Percentiles rank a stretch among this genome's conserved stretches.
Conservation (phyloP, 768 basidiomycete genomes). For the Chalciporus pseudorubinellus region DNA sequence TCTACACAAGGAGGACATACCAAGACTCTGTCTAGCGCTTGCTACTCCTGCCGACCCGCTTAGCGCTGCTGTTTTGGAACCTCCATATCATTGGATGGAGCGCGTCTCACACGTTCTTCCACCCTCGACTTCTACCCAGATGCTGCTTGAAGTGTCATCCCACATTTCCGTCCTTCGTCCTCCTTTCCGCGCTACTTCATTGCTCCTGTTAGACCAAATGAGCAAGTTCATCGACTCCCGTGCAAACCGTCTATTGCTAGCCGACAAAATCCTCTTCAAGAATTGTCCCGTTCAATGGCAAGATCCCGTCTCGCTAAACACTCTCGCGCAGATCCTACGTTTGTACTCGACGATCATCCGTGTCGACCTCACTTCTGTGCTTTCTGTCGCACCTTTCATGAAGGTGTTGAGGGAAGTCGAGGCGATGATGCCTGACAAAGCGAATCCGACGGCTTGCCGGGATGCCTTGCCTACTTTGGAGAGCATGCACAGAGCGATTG, state of each 20-base stretch:
- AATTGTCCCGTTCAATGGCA: constrained; percentile 44
- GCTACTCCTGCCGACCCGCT: constrained; percentile 49
- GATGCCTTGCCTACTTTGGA: constrained; percentile 49
- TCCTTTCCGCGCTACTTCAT: constrained; percentile 39
- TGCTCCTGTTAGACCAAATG: constrained; percentile 24
- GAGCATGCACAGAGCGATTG: constrained; percentile 69
- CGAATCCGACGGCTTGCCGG: constrained; percentile 4
- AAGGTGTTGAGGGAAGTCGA: constrained; percentile 22
- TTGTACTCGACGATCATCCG: constrained; percentile 36
- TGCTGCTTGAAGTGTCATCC: constrained; percentile 47
- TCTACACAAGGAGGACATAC: constrained; percentile 59
- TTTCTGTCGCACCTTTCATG: constrained; percentile 23
- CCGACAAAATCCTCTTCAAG: constrained; percentile 45
- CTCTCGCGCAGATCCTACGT: constrained; percentile 17
- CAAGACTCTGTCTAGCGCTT: constrained; percentile 56
- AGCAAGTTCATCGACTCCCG: constrained; percentile 45
- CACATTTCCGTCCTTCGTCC: constrained; percentile 48
- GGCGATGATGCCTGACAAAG: constrained; percentile 17
- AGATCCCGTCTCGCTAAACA: constrained; percentile 21
- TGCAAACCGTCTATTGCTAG: constrained; percentile 37
- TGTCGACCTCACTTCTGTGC: constrained; percentile 21
- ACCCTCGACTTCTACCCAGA: constrained; percentile 33
- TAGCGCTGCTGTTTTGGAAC: constrained; percentile 47
- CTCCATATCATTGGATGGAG: constrained; percentile 23
- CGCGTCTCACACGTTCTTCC: constrained; percentile 44